Base-by-base conservation (phyloP, 2,329 filamentous ascomycete genomes). In the Xylariales sp. region DNA sequence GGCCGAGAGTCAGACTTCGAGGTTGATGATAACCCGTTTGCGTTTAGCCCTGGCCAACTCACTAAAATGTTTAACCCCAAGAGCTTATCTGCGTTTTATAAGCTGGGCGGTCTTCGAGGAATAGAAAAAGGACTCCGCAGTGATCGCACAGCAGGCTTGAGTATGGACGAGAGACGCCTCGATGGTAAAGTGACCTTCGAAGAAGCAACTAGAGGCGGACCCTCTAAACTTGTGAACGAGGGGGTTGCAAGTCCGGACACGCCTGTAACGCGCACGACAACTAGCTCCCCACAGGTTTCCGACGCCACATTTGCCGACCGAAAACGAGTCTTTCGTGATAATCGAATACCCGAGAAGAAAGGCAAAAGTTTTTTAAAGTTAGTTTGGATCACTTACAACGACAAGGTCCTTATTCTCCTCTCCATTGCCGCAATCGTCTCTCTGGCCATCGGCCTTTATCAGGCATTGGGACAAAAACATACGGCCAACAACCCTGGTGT, bases 51-150 rank as follows among this genome's bases (percentile, higher is more conserved):
- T 2, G 94, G 94, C 14, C 90, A 97, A 76, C 84, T 97, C 70
- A 91, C 90, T 74, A 97, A 97, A 80, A 87, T 97, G 81, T 89
- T 95, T 69, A 96, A 97, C 77, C 94, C 94, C 3, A 97, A 97
- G 82, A 97, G 89, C 69, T 81, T 97, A 65, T 84, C 90, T 12
- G 94, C 94, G 0, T 97, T 95, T 73, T 92, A 91, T 75, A 90
- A 90, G 14, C 78, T 97, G 5, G 94, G 94, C 56, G 94, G 94
- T 30, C 79, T 97, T 16, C 81, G 80, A 18, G 94, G 94, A 0
- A 80, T 97, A 56, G 93, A 95, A 79, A 91, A 89, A 75, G 94
- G 94, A 9, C 82, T 97, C 36, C 85, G 92, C 56, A 90, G 89
- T 6, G 89, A 96, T 77, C 84, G 92, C 36, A 87, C 85, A 58